Conservation (phyloP, 202 grass and related monocot genomes). For the Zoysia matrella region DNA sequence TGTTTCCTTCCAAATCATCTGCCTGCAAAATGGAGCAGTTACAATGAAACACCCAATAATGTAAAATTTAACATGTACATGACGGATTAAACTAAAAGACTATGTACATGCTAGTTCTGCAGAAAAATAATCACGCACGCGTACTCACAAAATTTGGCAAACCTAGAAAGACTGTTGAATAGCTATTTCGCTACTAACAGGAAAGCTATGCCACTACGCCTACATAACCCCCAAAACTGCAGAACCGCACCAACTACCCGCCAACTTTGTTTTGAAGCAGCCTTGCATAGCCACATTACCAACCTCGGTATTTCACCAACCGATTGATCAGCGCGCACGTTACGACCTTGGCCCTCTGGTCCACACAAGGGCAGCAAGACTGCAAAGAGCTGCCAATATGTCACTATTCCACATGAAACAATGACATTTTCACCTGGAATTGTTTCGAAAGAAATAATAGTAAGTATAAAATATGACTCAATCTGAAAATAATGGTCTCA, state of each 20-base stretch:
- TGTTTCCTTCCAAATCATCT: not conserved
- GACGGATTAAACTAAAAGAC: conserved; percentile 1
- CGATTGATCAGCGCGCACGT: not conserved
- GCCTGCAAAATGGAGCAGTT: conserved; percentile 27
- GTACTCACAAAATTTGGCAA: not conserved
- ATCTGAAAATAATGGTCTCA: not conserved
- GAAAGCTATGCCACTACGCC: not conserved
- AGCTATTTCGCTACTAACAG: not conserved
- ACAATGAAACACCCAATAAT: not conserved
- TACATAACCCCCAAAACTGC: conserved; percentile 1
- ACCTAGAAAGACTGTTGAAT: conserved; percentile 13
- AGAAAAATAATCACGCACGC: not conserved
- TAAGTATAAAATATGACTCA: conserved; percentile 1
- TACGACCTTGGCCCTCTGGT: conserved; percentile 21
- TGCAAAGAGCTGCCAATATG: conserved; percentile 4
- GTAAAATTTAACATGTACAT: conserved; percentile 7
- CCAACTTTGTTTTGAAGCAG: conserved; percentile 14
- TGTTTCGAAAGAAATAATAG: conserved; percentile 13
- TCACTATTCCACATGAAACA: not conserved
- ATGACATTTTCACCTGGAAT: conserved; percentile 22
- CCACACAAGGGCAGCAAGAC: conserved; percentile 5
- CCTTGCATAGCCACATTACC: not conserved
- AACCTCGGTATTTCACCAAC: conserved; percentile 17
- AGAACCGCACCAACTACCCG: not conserved
- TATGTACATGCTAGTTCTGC: conserved; percentile 29